Conservation (phyloP, 225 moss, liverwort and hornwort genomes). For the Pseudisothecium myosuroides region DNA sequence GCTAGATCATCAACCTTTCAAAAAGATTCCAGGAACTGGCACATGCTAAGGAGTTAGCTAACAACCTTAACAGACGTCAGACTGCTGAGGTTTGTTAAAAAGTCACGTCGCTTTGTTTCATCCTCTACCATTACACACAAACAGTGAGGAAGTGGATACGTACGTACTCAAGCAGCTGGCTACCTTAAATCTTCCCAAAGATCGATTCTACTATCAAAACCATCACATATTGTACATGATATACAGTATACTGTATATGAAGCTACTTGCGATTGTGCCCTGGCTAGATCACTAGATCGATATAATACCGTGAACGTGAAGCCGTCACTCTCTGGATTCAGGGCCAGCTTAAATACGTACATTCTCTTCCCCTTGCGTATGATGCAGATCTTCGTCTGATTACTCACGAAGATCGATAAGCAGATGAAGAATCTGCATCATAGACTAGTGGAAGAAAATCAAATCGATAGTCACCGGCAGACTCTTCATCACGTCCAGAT, state of each 20-base stretch:
- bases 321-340: neutral
- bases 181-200: neutral
- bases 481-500: neutral
- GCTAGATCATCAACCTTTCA: neutral
- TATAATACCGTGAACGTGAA: neutral
- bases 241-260: too few relatives aligned
- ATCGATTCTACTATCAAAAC: neutral
- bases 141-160: neutral
- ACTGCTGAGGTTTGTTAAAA: neutral
- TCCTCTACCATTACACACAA: neutral
- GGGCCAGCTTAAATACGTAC: neutral
- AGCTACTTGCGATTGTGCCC: neutral
- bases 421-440: constrained; percentile 50
- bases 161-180: neutral
- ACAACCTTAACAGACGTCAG: neutral
- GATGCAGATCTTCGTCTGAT: constrained; percentile 29
- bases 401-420: neutral
- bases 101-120: neutral
- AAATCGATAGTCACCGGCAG: neutral
- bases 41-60: neutral
- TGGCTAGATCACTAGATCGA: neutral
- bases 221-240: neutral
- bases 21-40: neutral
- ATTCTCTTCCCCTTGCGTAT: constrained; percentile 24
- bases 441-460: constrained; percentile 11